Percentiles rank a stretch among this genome's conserved stretches.
phyloP scores from a whole-genome alignment of 179 eudicot genomes.

The Carnegiea gigantea region DNA sequence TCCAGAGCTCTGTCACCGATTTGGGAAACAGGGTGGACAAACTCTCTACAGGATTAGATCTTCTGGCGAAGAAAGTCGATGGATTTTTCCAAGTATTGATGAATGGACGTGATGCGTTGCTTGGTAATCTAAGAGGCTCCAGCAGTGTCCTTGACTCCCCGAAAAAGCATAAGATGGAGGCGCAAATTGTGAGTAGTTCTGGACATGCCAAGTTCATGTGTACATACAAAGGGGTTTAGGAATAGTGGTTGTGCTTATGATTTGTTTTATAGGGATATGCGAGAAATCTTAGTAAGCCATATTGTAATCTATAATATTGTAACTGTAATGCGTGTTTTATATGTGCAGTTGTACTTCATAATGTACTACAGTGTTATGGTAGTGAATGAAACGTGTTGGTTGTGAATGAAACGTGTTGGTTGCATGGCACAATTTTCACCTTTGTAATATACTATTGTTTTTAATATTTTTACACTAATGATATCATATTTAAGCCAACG shows the following conservation, averaged over 20 bases:
- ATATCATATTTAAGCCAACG: no score
- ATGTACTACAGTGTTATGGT: conserved; percentile 22
- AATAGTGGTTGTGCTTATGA: conserved; percentile 12
- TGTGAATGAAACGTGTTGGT: conserved; percentile 23
- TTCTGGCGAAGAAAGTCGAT: conserved; percentile 63
- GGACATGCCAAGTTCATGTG: conserved; percentile 13
- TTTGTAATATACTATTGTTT: background rate
- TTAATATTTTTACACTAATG: background rate
- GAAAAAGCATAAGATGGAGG: conserved; percentile 34
- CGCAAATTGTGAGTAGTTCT: conserved; percentile 37
- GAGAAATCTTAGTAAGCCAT: background rate
- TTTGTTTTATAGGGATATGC: conserved; percentile 15
- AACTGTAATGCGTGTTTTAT: conserved; percentile 16
- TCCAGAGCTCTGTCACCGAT: conserved; percentile 32
- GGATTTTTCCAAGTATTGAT: conserved; percentile 72
- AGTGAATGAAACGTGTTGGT: conserved; percentile 22
- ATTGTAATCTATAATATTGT: conserved; percentile 19
- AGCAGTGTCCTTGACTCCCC: conserved; percentile 32
- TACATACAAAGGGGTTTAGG: conserved; percentile 29
- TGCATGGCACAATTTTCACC: background rate
- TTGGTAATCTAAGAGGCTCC: conserved; percentile 63
- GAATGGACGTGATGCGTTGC: conserved; percentile 76
- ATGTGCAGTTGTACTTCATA: conserved; percentile 22
- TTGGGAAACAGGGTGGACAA: conserved; percentile 42
- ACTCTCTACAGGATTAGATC: conserved; percentile 64